These are phyloP conservation scores for Haplosporangium sp. DNA, from an alignment of 371 early-diverging fungal genomes.

Conservation along the genomic window DNA sequence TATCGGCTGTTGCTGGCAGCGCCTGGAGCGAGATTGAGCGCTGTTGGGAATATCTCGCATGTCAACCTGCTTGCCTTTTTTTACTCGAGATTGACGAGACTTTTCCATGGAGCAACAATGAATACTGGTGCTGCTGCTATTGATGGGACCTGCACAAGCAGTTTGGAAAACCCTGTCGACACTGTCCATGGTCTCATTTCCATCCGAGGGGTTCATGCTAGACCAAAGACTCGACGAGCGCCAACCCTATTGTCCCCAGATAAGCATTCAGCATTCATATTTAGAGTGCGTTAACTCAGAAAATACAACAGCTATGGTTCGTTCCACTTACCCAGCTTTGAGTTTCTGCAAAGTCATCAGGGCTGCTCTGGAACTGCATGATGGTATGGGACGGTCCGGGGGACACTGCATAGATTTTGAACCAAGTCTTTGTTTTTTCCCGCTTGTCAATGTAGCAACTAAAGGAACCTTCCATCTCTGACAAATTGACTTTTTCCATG, in stretches of 20 bases:
- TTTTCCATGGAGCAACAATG: too few relatives aligned
- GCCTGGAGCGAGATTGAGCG: too few relatives aligned
- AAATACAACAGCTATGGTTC: not conserved
- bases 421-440: constrained; percentile 64
- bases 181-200: not conserved
- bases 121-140: not conserved
- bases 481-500: too few relatives aligned
- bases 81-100: too few relatives aligned
- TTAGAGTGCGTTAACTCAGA: too few relatives aligned
- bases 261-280: not conserved
- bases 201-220: not conserved
- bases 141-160: constrained; percentile 6
- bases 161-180: constrained; percentile 6
- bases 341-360: constrained; percentile 62
- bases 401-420: constrained; percentile 66
- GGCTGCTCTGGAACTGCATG: constrained; percentile 66
- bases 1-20: not conserved
- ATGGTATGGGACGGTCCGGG: constrained; percentile 63
- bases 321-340: constrained; percentile 65
- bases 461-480: constrained; percentile 29
- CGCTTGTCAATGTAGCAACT: constrained; percentile 62
- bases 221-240: constrained; percentile 16
- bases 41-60: too few relatives aligned
- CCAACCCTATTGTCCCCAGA: constrained; percentile 21
- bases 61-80: not conserved